Percentiles rank a stretch among this genome's conserved stretches.
These are phyloP conservation scores for Ganoderma multipileum DNA, from an alignment of 1,284 basidiomycete species.

Conservation along the genomic window DNA sequence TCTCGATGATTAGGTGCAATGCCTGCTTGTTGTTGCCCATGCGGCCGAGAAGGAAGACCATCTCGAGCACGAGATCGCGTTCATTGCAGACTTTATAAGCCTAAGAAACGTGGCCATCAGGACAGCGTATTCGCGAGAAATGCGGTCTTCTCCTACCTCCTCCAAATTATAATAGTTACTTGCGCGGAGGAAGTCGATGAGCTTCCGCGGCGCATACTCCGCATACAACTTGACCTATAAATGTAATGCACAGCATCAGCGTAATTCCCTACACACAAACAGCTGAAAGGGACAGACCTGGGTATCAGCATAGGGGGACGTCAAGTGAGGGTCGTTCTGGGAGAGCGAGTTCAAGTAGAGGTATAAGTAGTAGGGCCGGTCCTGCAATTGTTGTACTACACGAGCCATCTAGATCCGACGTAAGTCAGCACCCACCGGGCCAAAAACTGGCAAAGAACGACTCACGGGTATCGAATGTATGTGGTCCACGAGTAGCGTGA, in stretches of 20 bases:
- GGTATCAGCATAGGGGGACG: conserved; percentile 83
- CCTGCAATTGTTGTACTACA: conserved; percentile 88
- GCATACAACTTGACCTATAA: conserved; percentile 88
- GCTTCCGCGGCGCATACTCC: conserved; percentile 78
- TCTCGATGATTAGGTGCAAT: conserved; percentile 93
- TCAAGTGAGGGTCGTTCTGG: conserved; percentile 85
- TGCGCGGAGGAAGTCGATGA: conserved; percentile 92
- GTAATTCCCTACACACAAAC: background rate
- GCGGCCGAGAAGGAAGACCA: conserved; percentile 96
- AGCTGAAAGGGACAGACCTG: conserved; percentile 56
- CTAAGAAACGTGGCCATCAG: conserved; percentile 44
- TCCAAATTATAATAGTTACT: conserved; percentile 95
- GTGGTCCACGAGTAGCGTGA: conserved; percentile 91
- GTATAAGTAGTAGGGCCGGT: conserved; percentile 85
- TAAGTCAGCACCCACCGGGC: background rate
- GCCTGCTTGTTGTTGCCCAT: conserved; percentile 99
- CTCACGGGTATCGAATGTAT: conserved; percentile 94
- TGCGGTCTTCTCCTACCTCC: conserved; percentile 51
- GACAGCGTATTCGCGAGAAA: no score
- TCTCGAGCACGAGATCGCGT: conserved; percentile 91
- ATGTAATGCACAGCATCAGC: conserved; percentile 36
- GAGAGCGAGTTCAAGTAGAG: conserved; percentile 93
- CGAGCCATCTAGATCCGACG: conserved; percentile 68
- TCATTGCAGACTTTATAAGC: conserved; percentile 90
- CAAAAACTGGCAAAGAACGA: conserved; percentile 15